These are phyloP conservation scores for Glycine latifolia DNA, from an alignment of 306 rosid species.

Conservation along the genomic window DNA sequence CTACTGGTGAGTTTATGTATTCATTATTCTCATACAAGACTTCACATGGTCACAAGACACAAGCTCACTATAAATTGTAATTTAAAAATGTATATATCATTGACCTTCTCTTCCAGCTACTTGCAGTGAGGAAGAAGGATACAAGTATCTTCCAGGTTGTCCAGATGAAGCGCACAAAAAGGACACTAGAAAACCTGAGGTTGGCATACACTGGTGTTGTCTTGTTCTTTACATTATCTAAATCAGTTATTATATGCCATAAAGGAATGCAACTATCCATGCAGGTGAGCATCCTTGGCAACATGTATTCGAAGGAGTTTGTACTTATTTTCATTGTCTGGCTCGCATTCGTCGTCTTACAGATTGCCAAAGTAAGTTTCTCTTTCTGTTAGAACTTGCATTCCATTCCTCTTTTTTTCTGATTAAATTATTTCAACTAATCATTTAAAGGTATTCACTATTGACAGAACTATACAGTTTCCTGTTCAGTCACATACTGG, in stretches of 20 bases:
- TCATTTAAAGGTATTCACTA: background rate
- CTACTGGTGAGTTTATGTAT: conserved; percentile 62
- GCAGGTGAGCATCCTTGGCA: conserved; percentile 61
- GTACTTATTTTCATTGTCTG: conserved; percentile 77
- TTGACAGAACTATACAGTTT: conserved; percentile 57
- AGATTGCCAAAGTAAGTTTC: conserved; percentile 65
- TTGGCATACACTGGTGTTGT: conserved; percentile 25
- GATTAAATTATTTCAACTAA: conserved; percentile 18
- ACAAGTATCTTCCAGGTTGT: conserved; percentile 67
- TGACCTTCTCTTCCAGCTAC: conserved; percentile 46
- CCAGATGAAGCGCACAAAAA: conserved; percentile 40
- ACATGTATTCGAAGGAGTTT: conserved; percentile 73
- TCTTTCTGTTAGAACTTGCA: background rate
- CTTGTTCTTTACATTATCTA: background rate
- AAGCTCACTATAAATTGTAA: background rate
- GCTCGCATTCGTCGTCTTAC: conserved; percentile 67
- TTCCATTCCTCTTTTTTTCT: background rate
- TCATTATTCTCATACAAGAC: background rate
- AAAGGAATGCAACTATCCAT: conserved; percentile 26
- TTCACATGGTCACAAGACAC: conserved; percentile 20
- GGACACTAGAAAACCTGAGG: conserved; percentile 56
- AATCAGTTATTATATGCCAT: background rate
- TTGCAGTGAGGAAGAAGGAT: conserved; percentile 58
- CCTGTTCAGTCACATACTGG: conserved; percentile 76
- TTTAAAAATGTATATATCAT: background rate